Evolutionary conservation across 371 early-diverging fungal species (phyloP).

Genomic region (Mortierella polycephala): DNA sequence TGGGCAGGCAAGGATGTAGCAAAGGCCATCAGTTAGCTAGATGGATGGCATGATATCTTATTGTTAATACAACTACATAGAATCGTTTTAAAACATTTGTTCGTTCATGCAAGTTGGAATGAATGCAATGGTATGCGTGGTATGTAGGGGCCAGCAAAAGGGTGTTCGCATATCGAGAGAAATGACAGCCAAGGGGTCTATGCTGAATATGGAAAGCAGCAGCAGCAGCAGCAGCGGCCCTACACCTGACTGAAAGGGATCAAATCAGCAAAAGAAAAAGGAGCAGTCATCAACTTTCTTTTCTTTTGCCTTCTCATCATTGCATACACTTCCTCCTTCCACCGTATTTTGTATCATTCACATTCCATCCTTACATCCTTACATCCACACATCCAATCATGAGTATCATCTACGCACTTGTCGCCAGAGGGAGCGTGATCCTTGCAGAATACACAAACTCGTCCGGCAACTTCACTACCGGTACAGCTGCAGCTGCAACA

Average conservation of each 20-base stretch:
- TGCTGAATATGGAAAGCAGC: not conserved
- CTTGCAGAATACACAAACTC: conserved; percentile 84
- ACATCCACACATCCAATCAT: conserved; percentile 43
- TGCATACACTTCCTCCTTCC: not conserved
- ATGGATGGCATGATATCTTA: not conserved
- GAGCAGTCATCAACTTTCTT: not conserved
- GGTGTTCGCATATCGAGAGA: not conserved
- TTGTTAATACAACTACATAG: not conserved
- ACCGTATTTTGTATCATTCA: not conserved
- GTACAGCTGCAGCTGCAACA: conserved; percentile 18
- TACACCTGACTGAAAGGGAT: not conserved
- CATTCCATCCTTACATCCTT: not conserved
- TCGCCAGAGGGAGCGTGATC: conserved; percentile 76
- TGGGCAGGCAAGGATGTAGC: conserved; percentile 50
- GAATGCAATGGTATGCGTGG: too few relatives aligned
- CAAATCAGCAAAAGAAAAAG: not conserved
- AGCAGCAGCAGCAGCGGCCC: too few relatives aligned
- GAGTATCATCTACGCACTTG: conserved; percentile 81
- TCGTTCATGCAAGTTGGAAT: too few relatives aligned
- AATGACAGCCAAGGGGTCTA: too few relatives aligned
- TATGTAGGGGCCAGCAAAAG: too few relatives aligned
- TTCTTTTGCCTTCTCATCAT: not conserved
- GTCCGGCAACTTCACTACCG: conserved; percentile 76
- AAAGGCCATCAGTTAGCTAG: conserved; percentile 26
- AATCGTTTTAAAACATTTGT: not conserved